Base-by-base conservation (phyloP, 345 rosid genomes). In the Combretum micranthum region DNA sequence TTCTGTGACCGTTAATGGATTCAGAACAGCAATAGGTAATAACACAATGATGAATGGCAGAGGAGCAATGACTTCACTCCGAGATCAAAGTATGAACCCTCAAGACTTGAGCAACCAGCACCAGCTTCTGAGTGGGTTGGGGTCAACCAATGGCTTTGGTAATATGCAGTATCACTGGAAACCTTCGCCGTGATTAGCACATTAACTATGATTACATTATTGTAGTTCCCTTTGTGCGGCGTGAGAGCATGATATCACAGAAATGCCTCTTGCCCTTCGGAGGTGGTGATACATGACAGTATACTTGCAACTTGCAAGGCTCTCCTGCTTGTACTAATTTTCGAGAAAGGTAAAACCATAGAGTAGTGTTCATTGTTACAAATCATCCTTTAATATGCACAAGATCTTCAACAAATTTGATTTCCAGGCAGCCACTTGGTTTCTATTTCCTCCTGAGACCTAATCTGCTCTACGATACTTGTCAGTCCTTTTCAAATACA, bases 91-190 rank as follows among this genome's bases (percentile, higher is more conserved):
- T 61, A 64, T 78, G 86, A 80, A 67, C 67, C 98, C 84, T 52
- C 88, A 83, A 59, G 99, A 89, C 63, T 64, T 89, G 61, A 93
- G 96, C 66, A 92, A 70, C 75, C 91, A 83, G 39, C 39, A 72
- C 75, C 91, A 55, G 26, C 69, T 85, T 61, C 83, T 87, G 7
- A 61, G 56, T 56, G 94, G 94, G 37, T 47, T 86, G 59, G 96
- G 96, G 70, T 84, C 94, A 16, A 88, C 71, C 56, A 85, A 80
- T 44, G 82, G 90, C 75, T 83, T 71, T 64, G 82, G 58, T 77
- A 89, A 89, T 82, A 72, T 79, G 56, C 97, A 75, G 52, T 83
- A 79, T 72, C 96, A 87, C 68, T 93, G 96, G 96, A 92, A 80
- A 57, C 77, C 78, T 45, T 69, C 93, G 45, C 81, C 88, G 2